These are phyloP conservation scores for Dendrobium huoshanense DNA, from an alignment of 106 monocot genomes.

Conservation along the genomic window DNA sequence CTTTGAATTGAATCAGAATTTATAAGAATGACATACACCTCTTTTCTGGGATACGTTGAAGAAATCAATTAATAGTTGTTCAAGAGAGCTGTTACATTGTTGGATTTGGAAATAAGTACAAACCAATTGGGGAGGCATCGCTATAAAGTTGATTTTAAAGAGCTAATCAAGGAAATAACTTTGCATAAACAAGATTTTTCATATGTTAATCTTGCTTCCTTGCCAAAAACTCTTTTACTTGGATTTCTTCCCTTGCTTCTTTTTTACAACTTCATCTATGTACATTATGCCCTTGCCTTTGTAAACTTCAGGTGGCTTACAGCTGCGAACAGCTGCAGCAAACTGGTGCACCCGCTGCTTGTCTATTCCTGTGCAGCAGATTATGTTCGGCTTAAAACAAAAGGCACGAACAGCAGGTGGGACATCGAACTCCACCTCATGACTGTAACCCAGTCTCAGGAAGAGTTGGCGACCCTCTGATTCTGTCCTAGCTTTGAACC, in stretches of 20 bases:
- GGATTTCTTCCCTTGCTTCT: slow-evolving; percentile 84
- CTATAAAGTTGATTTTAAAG: not conserved
- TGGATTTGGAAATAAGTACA: too few relatives aligned
- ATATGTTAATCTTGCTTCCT: not conserved
- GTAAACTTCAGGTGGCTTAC: slow-evolving; percentile 93
- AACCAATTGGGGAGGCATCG: not conserved
- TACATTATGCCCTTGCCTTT: slow-evolving; percentile 94
- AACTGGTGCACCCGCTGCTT: slow-evolving; percentile 87
- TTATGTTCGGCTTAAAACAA: slow-evolving; percentile 90
- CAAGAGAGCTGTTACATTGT: too few relatives aligned
- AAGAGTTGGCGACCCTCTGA: slow-evolving; percentile 67
- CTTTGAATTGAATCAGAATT: too few relatives aligned
- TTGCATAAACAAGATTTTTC: not conserved
- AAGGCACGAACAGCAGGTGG: slow-evolving; percentile 87
- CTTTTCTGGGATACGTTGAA: too few relatives aligned
- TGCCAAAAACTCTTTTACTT: slow-evolving; percentile 32
- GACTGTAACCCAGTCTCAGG: slow-evolving; percentile 86
- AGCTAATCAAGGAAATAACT: not conserved
- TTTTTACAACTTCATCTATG: slow-evolving; percentile 84
- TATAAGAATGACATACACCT: too few relatives aligned
- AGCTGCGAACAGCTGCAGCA: slow-evolving; percentile 67
- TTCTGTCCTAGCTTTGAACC: slow-evolving; percentile 83
- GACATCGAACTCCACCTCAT: slow-evolving; percentile 79
- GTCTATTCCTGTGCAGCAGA: slow-evolving; percentile 92
- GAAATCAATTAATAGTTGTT: too few relatives aligned